These are phyloP conservation scores for Lipomyces sp. DNA, from an alignment of 805 yeast genomes.

Conservation along the genomic window DNA sequence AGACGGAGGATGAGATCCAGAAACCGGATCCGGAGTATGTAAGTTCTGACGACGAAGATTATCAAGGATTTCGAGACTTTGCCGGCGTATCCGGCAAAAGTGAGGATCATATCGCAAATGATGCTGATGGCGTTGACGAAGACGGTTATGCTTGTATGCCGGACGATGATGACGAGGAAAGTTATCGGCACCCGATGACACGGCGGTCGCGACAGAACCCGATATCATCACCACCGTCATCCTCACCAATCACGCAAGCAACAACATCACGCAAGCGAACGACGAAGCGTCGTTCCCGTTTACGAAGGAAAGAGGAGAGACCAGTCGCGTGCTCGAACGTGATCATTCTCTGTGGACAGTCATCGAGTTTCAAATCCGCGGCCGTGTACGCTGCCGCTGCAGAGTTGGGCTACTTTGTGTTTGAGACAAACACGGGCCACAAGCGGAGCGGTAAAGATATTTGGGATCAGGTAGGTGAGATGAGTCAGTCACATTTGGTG, in stretches of 20 bases:
- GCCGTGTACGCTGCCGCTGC: slow-evolving; percentile 65
- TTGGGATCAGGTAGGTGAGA: slow-evolving; percentile 60
- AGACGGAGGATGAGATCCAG: slow-evolving; percentile 25
- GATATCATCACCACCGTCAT: background rate
- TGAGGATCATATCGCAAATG: background rate
- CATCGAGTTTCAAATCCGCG: slow-evolving; percentile 77
- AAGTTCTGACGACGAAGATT: slow-evolving; percentile 24
- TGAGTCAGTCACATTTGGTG: slow-evolving; percentile 79
- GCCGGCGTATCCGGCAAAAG: background rate
- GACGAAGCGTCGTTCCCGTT: background rate
- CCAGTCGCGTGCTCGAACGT: slow-evolving; percentile 35
- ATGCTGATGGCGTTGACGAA: slow-evolving; percentile 4
- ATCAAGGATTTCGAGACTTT: slow-evolving; percentile 1
- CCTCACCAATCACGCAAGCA: too few relatives aligned
- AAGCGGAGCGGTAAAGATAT: slow-evolving; percentile 71
- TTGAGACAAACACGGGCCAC: slow-evolving; percentile 77
- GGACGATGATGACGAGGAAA: background rate
- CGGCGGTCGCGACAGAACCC: slow-evolving; percentile 5
- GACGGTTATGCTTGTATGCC: slow-evolving; percentile 4
- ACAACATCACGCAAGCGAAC: slow-evolving; percentile 4
- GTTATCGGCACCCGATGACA: slow-evolving; percentile 2
- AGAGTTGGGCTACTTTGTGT: slow-evolving; percentile 64
- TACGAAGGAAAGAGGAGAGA: slow-evolving; percentile 41
- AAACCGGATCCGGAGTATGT: slow-evolving; percentile 11
- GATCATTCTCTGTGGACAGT: slow-evolving; percentile 63